Evolutionary conservation across 73 alveolate species (phyloP).

Genomic region (Urostyla sp.): DNA sequence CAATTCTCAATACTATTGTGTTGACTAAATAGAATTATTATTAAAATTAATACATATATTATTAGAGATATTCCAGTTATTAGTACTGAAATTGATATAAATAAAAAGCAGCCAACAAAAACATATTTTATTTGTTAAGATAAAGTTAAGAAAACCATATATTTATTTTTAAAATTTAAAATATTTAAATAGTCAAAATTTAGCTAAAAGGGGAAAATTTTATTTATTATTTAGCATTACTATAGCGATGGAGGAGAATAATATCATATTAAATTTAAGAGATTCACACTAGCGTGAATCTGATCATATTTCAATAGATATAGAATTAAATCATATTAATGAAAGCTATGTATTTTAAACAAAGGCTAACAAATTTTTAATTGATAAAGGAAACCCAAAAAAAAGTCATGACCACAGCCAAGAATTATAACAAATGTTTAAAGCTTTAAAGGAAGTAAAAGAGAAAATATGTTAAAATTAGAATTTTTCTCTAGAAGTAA

Average conservation of each 20-base stretch:
- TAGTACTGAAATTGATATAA: background rate
- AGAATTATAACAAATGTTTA: background rate
- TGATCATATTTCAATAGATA: background rate
- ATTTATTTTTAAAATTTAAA: conserved; percentile 16
- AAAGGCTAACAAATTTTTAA: background rate
- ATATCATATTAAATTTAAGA: too few relatives aligned
- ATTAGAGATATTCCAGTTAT: background rate
- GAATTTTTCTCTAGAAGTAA: background rate
- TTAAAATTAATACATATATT: background rate
- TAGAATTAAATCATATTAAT: too few relatives aligned
- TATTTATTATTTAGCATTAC: too few relatives aligned
- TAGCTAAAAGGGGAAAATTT: background rate
- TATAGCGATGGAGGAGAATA: too few relatives aligned
- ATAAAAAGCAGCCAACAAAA: background rate
- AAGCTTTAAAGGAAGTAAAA: background rate
- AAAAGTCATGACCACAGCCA: background rate
- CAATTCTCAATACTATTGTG: too few relatives aligned
- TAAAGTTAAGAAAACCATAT: conserved; percentile 1
- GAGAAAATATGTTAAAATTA: background rate
- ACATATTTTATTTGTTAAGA: background rate
- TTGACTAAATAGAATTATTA: background rate
- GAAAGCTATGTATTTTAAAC: too few relatives aligned
- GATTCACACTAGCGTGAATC: background rate
- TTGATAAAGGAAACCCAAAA: conserved; percentile 10
- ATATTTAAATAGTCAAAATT: background rate